phyloP scores from a whole-genome alignment of 768 basidiomycete species.

The Asterophora parasitica region DNA sequence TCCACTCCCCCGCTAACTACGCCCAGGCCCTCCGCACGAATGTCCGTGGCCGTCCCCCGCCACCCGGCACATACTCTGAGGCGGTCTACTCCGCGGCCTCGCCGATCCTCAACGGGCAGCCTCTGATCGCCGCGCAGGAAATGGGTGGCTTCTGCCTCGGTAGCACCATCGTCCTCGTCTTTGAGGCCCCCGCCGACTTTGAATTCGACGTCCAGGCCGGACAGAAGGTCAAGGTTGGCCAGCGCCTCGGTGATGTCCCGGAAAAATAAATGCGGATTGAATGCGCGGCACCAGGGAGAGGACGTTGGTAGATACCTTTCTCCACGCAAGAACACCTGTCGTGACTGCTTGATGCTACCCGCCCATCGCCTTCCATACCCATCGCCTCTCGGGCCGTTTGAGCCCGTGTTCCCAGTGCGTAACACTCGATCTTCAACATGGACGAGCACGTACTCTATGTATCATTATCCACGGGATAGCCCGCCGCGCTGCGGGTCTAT shows the following conservation, averaged over 20 bases:
- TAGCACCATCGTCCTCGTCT: slow-evolving; percentile 93
- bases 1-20: slow-evolving; percentile 5
- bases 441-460: slow-evolving; percentile 11
- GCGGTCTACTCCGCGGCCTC: slow-evolving; percentile 88
- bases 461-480: not conserved
- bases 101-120: slow-evolving; percentile 80
- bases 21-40: slow-evolving; percentile 83
- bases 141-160: slow-evolving; percentile 97
- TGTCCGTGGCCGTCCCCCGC: slow-evolving; percentile 64
- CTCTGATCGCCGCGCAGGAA: slow-evolving; percentile 83
- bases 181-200: slow-evolving; percentile 87
- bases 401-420: too few species aligned
- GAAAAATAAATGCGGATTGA: slow-evolving; percentile 25
- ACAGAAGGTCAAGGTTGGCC: slow-evolving; percentile 83
- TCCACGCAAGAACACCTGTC: too few species aligned
- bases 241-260: slow-evolving; percentile 64
- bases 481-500: not conserved
- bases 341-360: too few species aligned
- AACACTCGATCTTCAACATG: slow-evolving; percentile 21
- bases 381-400: too few species aligned
- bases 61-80: slow-evolving; percentile 85
- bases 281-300: not conserved
- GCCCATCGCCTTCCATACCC: too few species aligned
- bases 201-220: slow-evolving; percentile 73
- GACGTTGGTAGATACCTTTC: too few species aligned